Base-by-base conservation (phyloP, 23 red algal species). In the Gracilaria vermiculophylla region DNA sequence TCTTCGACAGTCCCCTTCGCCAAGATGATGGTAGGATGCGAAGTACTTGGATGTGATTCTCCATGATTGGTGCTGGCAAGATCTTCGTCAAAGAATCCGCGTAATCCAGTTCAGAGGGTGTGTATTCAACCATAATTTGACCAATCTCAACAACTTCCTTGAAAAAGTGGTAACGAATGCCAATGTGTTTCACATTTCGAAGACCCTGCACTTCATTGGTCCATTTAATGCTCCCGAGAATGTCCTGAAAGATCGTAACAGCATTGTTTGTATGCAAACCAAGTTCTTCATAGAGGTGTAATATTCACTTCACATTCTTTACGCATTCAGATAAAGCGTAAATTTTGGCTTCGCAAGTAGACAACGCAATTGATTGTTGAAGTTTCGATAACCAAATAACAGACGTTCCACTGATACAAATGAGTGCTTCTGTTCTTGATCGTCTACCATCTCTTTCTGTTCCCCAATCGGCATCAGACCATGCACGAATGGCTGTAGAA, bases 41-140 rank as follows among this genome's bases (percentile, higher is more conserved):
- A 20, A 76, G 65, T 15, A 32, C 10, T 29, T 73, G 16, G 9
- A 62, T 43, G 21, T 86, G 64, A 12, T 41, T 51, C 10, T 9
- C 23, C 35, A 72, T n/a, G 24, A 21, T 47, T 11, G 20, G 27
- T 10, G 15, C 39, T 20, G 16, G 3, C 11, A 72, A 45, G 58
- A 65, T 54, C 64, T 86, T 73, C 27, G 60, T 86, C 0, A 86
- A 45, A 13, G 82, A 74, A 56, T 86, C 64, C 31, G 82, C 82
- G 15, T 37, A 13, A 42, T 73, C 69, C 20, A 0, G 15, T 75
- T 86, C 82, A 25, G 82, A 86, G 37, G 82, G 82, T 37, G 65
- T 72, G 65, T 74, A 86, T 40, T 44, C 0, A n/a, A 86, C 62
- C 0, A 21, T 8, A 36, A 69, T 41, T 13, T 56, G 34, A 5